A percentile compares a stretch with the other conserved stretches of the same genome.
Evolutionary conservation across 1,139 yeast species (phyloP).

Genomic region (Geotrichum aggregatum): DNA sequence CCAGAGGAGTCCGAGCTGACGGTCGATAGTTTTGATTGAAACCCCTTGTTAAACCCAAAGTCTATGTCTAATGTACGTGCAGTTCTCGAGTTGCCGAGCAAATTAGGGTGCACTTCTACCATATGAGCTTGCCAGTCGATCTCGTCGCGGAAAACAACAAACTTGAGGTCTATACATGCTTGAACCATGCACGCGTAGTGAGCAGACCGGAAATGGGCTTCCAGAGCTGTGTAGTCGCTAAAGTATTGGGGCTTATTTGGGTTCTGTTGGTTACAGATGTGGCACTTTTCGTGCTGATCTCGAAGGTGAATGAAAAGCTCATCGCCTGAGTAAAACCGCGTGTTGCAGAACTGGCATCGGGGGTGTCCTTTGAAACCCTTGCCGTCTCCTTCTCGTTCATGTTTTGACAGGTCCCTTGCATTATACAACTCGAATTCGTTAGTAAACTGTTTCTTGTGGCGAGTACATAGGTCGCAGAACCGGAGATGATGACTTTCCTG

Average conservation of each 20-base stretch:
- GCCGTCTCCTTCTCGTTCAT: slow-evolving; percentile 63
- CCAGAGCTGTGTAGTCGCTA: slow-evolving; percentile 67
- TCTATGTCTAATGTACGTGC: slow-evolving; percentile 34
- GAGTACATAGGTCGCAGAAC: slow-evolving; percentile 72
- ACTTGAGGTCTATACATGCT: slow-evolving; percentile 79
- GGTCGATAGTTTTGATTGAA: slow-evolving; percentile 68
- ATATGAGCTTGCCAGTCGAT: slow-evolving; percentile 85
- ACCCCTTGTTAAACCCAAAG: slow-evolving; percentile 39
- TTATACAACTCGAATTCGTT: slow-evolving; percentile 63
- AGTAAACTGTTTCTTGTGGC: slow-evolving; percentile 62
- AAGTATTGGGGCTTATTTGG: slow-evolving; percentile 68
- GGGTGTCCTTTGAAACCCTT: slow-evolving; percentile 89
- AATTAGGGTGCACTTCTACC: slow-evolving; percentile 73
- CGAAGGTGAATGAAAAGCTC: slow-evolving; percentile 80
- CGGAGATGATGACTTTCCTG: slow-evolving; percentile 55
- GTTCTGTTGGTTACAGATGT: slow-evolving; percentile 70
- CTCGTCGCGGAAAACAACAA: slow-evolving; percentile 86
- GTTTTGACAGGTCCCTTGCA: slow-evolving; percentile 60
- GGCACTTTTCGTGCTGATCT: slow-evolving; percentile 82
- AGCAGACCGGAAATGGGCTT: slow-evolving; percentile 63
- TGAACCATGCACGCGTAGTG: slow-evolving; percentile 82
- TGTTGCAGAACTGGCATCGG: slow-evolving; percentile 73
- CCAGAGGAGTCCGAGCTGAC: slow-evolving; percentile 19
- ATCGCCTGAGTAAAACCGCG: slow-evolving; percentile 81
- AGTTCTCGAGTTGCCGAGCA: slow-evolving; percentile 35